Percentiles rank a stretch among this genome's conserved stretches.
Evolutionary conservation across 2,329 filamentous ascomycete genomes (phyloP).

Genomic region (Xylariomycetidae sp.): DNA sequence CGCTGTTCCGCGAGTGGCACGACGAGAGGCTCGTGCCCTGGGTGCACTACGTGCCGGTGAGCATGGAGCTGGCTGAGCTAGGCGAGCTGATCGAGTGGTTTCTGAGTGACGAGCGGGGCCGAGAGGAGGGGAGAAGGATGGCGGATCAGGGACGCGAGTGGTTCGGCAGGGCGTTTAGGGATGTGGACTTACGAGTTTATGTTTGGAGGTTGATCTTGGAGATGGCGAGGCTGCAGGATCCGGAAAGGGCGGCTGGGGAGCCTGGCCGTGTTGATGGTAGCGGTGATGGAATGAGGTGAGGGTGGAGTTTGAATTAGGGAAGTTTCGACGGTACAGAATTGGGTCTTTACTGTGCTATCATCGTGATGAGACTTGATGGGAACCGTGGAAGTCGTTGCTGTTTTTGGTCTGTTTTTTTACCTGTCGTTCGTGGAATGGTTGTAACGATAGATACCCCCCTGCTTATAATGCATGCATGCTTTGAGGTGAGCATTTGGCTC

Average conservation of each 20-base stretch:
- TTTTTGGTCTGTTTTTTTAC: too few relatives aligned
- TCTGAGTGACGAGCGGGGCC: slow-evolving; percentile 40
- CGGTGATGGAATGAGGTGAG: background rate
- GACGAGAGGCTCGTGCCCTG: slow-evolving; percentile 51
- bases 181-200: slow-evolving; percentile 56
- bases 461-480: background rate
- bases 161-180: slow-evolving; percentile 48
- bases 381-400: too few relatives aligned
- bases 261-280: background rate
- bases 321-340: background rate
- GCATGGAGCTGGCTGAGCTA: slow-evolving; percentile 43
- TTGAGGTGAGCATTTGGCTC: background rate
- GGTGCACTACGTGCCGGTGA: slow-evolving; percentile 54
- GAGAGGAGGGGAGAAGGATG: slow-evolving; percentile 42
- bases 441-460: background rate
- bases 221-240: slow-evolving; percentile 39
- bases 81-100: slow-evolving; percentile 47
- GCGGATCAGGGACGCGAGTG: slow-evolving; percentile 51
- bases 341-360: background rate
- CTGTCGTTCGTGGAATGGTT: background rate
- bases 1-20: slow-evolving; percentile 53
- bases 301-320: background rate
- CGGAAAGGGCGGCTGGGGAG: slow-evolving; percentile 12
- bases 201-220: slow-evolving; percentile 59
- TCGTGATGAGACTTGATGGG: background rate